These are phyloP conservation scores for Candida incommunis DNA, from an alignment of 805 yeast genomes.

Conservation along the genomic window DNA sequence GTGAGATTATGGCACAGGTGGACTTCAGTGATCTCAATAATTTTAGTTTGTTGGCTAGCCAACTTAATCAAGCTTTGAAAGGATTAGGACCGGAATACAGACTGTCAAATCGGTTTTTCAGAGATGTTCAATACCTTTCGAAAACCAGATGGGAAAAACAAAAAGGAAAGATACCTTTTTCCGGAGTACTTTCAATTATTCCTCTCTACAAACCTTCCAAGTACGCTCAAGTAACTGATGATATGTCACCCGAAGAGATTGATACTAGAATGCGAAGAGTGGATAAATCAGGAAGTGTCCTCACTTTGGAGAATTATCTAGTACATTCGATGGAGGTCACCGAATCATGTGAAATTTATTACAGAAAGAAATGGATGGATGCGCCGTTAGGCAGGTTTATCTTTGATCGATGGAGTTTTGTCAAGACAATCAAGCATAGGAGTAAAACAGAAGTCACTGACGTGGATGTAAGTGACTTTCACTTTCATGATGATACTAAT, in stretches of 20 bases:
- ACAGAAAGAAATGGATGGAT: background rate
- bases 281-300: background rate
- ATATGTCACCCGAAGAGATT: background rate
- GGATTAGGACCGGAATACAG: background rate
- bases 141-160: background rate
- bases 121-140: background rate
- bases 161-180: background rate
- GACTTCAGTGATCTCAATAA: background rate
- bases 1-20: background rate
- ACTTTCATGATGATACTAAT: too few relatives aligned
- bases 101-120: background rate
- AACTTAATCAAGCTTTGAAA: background rate
- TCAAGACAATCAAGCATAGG: background rate
- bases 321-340: background rate
- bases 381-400: background rate
- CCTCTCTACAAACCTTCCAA: background rate
- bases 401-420: background rate
- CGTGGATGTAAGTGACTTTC: background rate
- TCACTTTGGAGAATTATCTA: background rate
- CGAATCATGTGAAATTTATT: background rate
- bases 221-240: background rate
- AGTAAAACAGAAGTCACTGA: background rate
- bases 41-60: background rate
- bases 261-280: background rate
- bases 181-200: background rate